Conservation (phyloP, 139 green algal genomes). For the Parachlorella kessleri region DNA sequence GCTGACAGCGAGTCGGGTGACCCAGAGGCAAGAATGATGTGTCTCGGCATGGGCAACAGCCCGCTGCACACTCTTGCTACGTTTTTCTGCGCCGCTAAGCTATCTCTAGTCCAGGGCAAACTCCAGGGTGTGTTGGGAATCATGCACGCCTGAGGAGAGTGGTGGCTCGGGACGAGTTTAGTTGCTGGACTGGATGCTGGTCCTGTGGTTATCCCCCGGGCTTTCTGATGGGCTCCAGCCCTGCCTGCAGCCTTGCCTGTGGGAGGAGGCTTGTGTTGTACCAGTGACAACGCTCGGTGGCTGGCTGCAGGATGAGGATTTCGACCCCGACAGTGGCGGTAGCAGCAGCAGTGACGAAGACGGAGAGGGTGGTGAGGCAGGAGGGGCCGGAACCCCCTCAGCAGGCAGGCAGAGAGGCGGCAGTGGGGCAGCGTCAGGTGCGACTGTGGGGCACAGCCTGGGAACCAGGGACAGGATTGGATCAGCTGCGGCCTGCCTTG, state of each 20-base stretch:
- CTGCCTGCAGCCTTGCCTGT: not conserved
- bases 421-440: not conserved
- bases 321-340: conserved; percentile 1
- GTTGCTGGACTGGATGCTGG: too few relatives aligned
- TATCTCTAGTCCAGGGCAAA: too few relatives aligned
- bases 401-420: not conserved
- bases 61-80: too few relatives aligned
- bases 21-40: conserved; percentile 15
- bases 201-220: too few relatives aligned
- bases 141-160: not conserved
- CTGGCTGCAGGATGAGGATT: conserved; percentile 33
- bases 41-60: too few relatives aligned
- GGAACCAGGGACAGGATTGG: not conserved
- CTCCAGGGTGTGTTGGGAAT: not conserved
- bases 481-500: not conserved
- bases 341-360: not conserved
- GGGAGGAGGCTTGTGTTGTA: not conserved
- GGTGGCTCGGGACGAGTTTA: too few relatives aligned
- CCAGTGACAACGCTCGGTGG: not conserved
- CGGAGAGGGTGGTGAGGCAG: not conserved
- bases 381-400: too few relatives aligned
- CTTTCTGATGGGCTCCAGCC: not conserved
- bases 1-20: conserved; percentile 20
- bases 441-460: not conserved
- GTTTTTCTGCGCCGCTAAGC: not conserved